Base-by-base conservation (phyloP, 805 yeast species). In the Metschnikowia proteae region DNA sequence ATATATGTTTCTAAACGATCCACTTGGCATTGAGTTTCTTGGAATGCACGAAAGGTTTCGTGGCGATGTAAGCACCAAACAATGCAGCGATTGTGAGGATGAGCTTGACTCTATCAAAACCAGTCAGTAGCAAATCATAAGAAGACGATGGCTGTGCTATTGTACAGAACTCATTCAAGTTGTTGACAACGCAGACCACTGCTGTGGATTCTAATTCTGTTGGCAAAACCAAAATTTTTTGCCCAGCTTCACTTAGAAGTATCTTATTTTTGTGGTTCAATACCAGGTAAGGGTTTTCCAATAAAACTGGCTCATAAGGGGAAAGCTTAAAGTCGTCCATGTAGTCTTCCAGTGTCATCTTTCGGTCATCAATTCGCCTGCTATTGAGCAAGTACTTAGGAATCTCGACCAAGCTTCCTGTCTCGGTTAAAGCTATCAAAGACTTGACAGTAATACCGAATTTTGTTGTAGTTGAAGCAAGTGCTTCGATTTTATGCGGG, bases 131-230 rank as follows among this genome's bases (percentile, higher is more conserved):
- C 44, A 80, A 73, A 67, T 92, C 99, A 66, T 88, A 91, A 35
- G 88, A 87, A 38, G 80, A 79, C 0, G 97, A 88, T 0, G 98
- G 97, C 44, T 85, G 78, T 13, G 86, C 75, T 48, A 81, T 74
- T 0, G 95, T 84, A 60, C 91, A 87, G 68, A 87, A 91, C 5
- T 86, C 63, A 61, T 88, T 95, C 40, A 74, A 65, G 28, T 60
- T 52, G 17, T 85, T 88, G 39, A 81, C 67, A 33, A 78, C 73
- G 52, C 94, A 83, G 0, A 87, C 78, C 17, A 88, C 74, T 2
- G 85, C 74, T 0, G 97, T 90, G 1, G 96, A 87, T 66, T 92
- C 98, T 45, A 90, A 70, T 35, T 79, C 75, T 0, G 97, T 86
- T 2, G 69, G 68, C 47, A 54, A 59, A n/a, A 64, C 56, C 46